Evolutionary conservation across 2,329 filamentous ascomycete species (phyloP).

Genomic region (Colletotrichum ledebouriae): DNA sequence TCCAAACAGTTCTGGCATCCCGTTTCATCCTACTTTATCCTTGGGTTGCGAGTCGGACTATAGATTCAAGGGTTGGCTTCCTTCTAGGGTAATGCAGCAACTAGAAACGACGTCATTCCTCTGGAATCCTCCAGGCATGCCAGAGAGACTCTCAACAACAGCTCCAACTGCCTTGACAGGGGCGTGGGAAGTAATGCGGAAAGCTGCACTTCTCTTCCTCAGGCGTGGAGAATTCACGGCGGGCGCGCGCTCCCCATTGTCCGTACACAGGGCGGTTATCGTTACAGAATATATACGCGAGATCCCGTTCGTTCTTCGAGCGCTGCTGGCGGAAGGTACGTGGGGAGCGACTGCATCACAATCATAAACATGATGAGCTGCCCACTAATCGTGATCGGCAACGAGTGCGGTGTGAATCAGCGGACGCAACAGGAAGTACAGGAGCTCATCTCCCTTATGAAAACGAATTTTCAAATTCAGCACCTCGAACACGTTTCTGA

Average conservation of each 20-base stretch:
- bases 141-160: neutral
- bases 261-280: neutral
- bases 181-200: slow-evolving; percentile 16
- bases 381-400: neutral
- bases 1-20: neutral
- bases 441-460: too few relatives aligned
- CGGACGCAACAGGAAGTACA: too few relatives aligned
- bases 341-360: neutral
- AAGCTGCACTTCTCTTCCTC: slow-evolving; percentile 2
- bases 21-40: neutral
- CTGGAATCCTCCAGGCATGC: neutral
- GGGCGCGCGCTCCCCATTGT: neutral
- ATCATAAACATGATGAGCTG: slow-evolving; percentile 12
- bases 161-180: neutral
- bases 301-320: neutral
- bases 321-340: neutral
- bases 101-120: neutral
- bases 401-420: neutral
- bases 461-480: too few relatives aligned
- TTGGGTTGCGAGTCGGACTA: neutral
- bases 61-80: neutral
- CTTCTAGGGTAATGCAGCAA: neutral
- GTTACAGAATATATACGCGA: neutral
- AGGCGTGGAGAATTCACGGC: slow-evolving; percentile 2
- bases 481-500: too few relatives aligned